Evolutionary conservation across 2,329 filamentous ascomycete species (phyloP).

Genomic region (Aspergillus bombycis): DNA sequence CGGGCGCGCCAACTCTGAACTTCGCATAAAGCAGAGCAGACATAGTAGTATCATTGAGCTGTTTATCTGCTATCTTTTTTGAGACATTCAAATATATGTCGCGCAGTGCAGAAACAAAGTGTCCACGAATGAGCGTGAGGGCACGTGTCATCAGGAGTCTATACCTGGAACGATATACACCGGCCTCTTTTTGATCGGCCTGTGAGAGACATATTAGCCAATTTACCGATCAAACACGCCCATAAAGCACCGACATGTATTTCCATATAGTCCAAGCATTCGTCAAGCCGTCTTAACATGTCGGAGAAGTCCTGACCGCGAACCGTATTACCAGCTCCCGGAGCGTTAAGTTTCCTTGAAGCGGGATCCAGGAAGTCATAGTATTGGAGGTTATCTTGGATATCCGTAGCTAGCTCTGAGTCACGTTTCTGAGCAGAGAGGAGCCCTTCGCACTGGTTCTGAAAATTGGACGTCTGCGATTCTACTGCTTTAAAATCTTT

Average conservation of each 20-base stretch:
- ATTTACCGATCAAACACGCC: background rate
- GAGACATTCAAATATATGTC: constrained; percentile 66
- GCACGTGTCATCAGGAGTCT: constrained; percentile 74
- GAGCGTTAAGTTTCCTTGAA: constrained; percentile 86
- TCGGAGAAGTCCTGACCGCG: constrained; percentile 83
- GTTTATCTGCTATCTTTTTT: constrained; percentile 66
- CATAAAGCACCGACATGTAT: constrained; percentile 64
- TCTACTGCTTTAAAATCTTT: constrained; percentile 87
- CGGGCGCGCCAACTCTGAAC: constrained; percentile 67
- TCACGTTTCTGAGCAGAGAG: constrained; percentile 79
- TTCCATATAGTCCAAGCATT: constrained; percentile 91
- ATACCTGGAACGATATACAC: constrained; percentile 85
- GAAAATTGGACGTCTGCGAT: constrained; percentile 88
- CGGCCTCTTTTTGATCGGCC: constrained; percentile 83
- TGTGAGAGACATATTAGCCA: constrained; percentile 39
- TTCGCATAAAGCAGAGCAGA: constrained; percentile 73
- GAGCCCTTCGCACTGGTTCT: constrained; percentile 86
- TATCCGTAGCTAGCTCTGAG: constrained; percentile 76
- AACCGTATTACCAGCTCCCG: constrained; percentile 83
- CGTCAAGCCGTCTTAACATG: constrained; percentile 83
- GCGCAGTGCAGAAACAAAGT: constrained; percentile 65
- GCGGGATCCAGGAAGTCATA: constrained; percentile 93
- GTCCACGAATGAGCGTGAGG: constrained; percentile 67
- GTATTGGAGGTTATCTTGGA: constrained; percentile 89
- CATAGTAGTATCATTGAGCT: constrained; percentile 72